These are phyloP conservation scores for Oxyria digyna DNA, from an alignment of 148 eudicot species.

Conservation along the genomic window DNA sequence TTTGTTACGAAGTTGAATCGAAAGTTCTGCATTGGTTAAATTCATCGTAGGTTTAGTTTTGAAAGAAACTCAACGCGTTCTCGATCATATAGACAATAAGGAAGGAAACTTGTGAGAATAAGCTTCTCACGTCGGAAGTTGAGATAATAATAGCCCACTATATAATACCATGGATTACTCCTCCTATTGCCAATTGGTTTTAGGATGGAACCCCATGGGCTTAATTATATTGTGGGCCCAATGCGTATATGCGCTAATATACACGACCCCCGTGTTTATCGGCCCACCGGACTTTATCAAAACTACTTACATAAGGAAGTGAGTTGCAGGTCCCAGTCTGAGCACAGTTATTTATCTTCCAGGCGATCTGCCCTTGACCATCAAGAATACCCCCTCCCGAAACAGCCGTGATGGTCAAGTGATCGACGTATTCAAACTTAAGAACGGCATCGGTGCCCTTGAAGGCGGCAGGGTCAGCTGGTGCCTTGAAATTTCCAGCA, in stretches of 20 bases:
- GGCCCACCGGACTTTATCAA: too few relatives aligned
- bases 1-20: constrained; percentile 32
- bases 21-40: constrained; percentile 25
- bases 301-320: constrained; percentile 56
- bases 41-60: too few relatives aligned
- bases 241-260: too few relatives aligned
- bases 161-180: too few relatives aligned
- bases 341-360: constrained; percentile 28
- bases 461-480: constrained; percentile 18
- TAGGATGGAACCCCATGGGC: too few relatives aligned
- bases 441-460: constrained; percentile 30
- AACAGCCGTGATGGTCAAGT: constrained; percentile 26
- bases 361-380: constrained; percentile 40
- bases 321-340: constrained; percentile 16
- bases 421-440: constrained; percentile 17
- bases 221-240: too few relatives aligned
- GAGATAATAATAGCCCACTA: too few relatives aligned
- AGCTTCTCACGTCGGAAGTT: too few relatives aligned
- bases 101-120: too few relatives aligned
- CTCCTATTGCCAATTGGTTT: too few relatives aligned
- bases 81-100: background rate
- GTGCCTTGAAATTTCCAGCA: constrained; percentile 45
- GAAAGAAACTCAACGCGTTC: background rate
- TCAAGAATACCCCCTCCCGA: constrained; percentile 35
- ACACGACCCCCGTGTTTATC: too few relatives aligned